Base-by-base conservation (phyloP, 495 filamentous ascomycete genomes). In the Arthonia radiata region DNA sequence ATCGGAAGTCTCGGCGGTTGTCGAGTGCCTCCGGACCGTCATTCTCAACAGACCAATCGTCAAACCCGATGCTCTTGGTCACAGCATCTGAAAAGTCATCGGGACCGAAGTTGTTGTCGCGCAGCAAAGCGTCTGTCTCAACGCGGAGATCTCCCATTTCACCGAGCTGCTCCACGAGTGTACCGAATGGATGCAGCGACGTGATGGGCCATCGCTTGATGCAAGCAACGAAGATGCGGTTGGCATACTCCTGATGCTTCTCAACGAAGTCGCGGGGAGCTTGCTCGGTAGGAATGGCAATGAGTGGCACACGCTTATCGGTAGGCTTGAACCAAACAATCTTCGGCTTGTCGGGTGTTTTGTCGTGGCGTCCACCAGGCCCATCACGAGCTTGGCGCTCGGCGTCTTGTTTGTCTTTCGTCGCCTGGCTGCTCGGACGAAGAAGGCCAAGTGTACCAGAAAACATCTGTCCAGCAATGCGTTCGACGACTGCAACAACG, bases 271-370 rank as follows among this genome's bases (percentile, higher is more conserved):
- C 86, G 11, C 80, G 71, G 2, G 86, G 86, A 6, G 86, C 86
- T 47, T 97, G 86, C 48, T 97, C 86, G 4, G 86, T 97, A 6
- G 86, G 86, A 34, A 97, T 97, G 21, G 86, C 86, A 46, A 97
- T 94, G 36, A 97, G 53, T 33, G 89, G 86, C 24, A 97, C 86
- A 39, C 86, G 76, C 61, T 97, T 97, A 49, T 97, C 86, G 1
- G 86, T 97, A 30, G 86, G 86, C 58, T 97, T 97, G 59, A 97
- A 97, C 86, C 86, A 97, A 17, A 97, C 86, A 52, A 97, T 97
- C 68, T 97, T 97, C 21, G 86, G 86, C 51, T 92, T 94, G 29
- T 97, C 89, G 46, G 80, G 81, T 31, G 80, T 69, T 26, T 82
- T 71, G 21, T 77, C 72, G 23, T 67, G 64, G 28, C 83, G 79